Conservation (phyloP, 2,329 filamentous ascomycete species). For the Talaromyces islandicus region DNA sequence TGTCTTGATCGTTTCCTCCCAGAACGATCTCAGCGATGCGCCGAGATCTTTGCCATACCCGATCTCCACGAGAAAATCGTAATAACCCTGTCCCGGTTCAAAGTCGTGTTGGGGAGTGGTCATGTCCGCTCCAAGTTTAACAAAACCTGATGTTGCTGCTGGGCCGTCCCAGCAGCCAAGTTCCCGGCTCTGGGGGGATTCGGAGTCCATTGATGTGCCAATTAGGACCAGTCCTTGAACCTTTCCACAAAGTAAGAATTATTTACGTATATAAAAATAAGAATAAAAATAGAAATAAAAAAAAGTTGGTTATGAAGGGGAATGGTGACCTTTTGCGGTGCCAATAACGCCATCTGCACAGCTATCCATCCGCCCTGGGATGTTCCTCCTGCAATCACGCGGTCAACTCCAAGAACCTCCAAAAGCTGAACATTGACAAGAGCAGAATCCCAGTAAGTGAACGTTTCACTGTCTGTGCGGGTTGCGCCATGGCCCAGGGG, state of each 20-base stretch:
- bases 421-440: slow-evolving; percentile 47
- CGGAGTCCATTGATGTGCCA: slow-evolving; percentile 44
- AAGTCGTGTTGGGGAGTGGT: slow-evolving; percentile 32
- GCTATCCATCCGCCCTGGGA: slow-evolving; percentile 48
- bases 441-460: slow-evolving; percentile 47
- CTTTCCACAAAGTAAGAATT: no score
- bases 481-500: slow-evolving; percentile 45
- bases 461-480: slow-evolving; percentile 27
- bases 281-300: neutral
- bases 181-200: slow-evolving; percentile 32
- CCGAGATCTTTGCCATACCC: slow-evolving; percentile 38
- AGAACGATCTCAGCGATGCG: slow-evolving; percentile 30
- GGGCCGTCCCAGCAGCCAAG: slow-evolving; percentile 43
- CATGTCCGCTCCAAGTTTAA: slow-evolving; percentile 31
- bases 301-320: neutral
- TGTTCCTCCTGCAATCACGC: slow-evolving; percentile 40
- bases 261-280: no score
- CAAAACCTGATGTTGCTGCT: slow-evolving; percentile 23
- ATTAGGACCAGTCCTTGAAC: slow-evolving; percentile 44
- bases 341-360: slow-evolving; percentile 43
- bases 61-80: slow-evolving; percentile 39
- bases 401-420: slow-evolving; percentile 36
- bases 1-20: slow-evolving; percentile 33
- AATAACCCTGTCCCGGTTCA: slow-evolving; percentile 30
- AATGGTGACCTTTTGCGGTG: slow-evolving; percentile 33